Base-by-base conservation (phyloP, 108 stramenopile genomes). In the Epithemia pelagica region DNA sequence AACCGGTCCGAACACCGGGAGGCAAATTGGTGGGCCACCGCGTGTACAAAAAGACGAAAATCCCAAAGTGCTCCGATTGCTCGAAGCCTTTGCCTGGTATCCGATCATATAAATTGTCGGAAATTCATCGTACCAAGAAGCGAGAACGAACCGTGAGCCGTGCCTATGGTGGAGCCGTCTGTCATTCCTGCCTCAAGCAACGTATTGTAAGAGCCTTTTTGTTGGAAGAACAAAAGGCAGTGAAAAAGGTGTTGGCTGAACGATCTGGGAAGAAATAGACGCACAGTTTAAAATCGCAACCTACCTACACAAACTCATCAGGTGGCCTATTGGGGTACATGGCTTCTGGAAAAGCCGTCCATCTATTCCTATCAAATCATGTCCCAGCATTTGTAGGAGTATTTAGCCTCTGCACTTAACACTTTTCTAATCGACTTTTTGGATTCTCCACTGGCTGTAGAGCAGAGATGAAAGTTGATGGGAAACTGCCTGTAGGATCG, bases 211-310 rank as follows among this genome's bases (percentile, higher is more conserved):
- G 99, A 73, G 99, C 99, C 31, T 99, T 99, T 78, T 74, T 99
- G 64, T 85, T 99, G 79, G 98, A 99, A 85, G 99, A 99, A 84
- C 97, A 98, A 73, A 98, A 98, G 96, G 96, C 96, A 57, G 97
- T 98, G 29, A 99, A 99, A 96, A 90, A 95, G 83, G 82, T 99
- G 33, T 86, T 99, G 74, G 88, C 91, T 28, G 97, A 97, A 70
- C 83, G 86, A 59, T 65, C 74, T 28, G 77, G 63, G 60, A 82
- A 81, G 75, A 79, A 79, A 64, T 75, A 61, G 61, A 61, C 21
- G 56, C 15, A 57, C 37, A 15, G 15, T 10, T 10, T 46, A 46
- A 46, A 46, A 46, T 15, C 37, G 10, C 10, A 46, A 46, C 37
- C 5, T 46, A n/a, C 37, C 10, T 46, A 46, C 37, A 46, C 37